Conservation (phyloP, 176 grass and related monocot species). For the Musa troglodytarum region DNA sequence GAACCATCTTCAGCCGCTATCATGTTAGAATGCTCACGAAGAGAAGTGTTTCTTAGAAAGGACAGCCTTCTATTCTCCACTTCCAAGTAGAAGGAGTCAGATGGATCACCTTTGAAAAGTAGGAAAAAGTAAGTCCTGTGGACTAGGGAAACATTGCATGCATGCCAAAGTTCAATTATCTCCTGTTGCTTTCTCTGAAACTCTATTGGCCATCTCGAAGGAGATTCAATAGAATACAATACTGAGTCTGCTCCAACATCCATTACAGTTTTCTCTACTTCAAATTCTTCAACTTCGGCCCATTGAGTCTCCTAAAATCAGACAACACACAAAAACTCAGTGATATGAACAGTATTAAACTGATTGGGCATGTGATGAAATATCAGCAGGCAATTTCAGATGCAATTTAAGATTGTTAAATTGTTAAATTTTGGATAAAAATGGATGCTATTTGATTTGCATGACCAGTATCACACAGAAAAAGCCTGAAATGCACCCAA, state of each 20-base stretch:
- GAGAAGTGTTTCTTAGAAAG: constrained; percentile 53
- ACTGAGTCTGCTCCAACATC: constrained; percentile 21
- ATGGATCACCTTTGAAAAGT: constrained; percentile 70
- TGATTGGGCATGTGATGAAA: not conserved
- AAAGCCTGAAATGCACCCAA: too few species aligned
- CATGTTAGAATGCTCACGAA: not conserved
- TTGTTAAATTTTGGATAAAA: too few species aligned
- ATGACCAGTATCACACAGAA: too few species aligned
- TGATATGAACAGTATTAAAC: not conserved
- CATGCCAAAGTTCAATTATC: constrained; percentile 78
- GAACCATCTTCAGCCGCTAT: constrained; percentile 1
- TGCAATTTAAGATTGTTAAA: too few species aligned
- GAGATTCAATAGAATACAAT: constrained; percentile 21
- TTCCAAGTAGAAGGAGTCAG: constrained; percentile 77
- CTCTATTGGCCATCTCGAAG: constrained; percentile 36
- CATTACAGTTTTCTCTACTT: constrained; percentile 9
- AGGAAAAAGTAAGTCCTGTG: constrained; percentile 89
- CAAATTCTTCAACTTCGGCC: constrained; percentile 27
- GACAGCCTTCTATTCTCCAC: constrained; percentile 76
- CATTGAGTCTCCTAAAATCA: constrained; percentile 12
- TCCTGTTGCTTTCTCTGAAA: constrained; percentile 67
- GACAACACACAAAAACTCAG: not conserved
- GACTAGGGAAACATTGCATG: constrained; percentile 70
- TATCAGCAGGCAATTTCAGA: too few species aligned
- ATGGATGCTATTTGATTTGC: too few species aligned